phyloP scores from a whole-genome alignment of 768 basidiomycete species.

The Boletus rubropictus region DNA sequence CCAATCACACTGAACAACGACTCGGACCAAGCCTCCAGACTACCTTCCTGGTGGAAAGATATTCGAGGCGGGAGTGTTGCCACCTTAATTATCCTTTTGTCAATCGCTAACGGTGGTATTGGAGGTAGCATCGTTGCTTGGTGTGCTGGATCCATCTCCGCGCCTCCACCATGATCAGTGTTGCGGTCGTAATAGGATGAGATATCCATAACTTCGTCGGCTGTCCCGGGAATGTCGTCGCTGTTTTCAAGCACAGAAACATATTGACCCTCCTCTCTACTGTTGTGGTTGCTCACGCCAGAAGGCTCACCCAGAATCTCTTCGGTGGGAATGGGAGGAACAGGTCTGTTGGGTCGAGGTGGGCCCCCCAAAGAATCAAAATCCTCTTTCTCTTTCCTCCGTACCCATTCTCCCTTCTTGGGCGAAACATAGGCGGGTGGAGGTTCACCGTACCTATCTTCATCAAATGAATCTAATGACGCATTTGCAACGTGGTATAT shows the following conservation, averaged over 20 bases:
- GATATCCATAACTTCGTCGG: conserved; percentile 27
- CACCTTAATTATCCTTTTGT: conserved; percentile 18
- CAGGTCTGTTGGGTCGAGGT: conserved; percentile 14
- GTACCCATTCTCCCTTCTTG: conserved; percentile 1
- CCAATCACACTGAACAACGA: conserved; percentile 51
- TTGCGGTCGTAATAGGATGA: conserved; percentile 17
- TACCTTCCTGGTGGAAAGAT: conserved; percentile 46
- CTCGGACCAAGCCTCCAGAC: conserved; percentile 50
- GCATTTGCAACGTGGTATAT: conserved; percentile 41
- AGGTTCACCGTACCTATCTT: conserved; percentile 30
- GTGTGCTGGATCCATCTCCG: conserved; percentile 7
- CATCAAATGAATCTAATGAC: conserved; percentile 22
- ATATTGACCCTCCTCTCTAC: background rate
- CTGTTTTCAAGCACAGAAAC: background rate
- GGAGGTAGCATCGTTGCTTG: conserved; percentile 10
- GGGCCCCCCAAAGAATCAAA: background rate
- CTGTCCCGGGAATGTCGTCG: conserved; percentile 18
- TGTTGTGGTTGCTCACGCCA: background rate
- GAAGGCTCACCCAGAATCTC: conserved; percentile 7
- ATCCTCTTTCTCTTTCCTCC: conserved; percentile 19
- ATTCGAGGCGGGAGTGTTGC: conserved; percentile 43
- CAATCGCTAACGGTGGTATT: conserved; percentile 31
- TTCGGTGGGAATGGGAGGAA: conserved; percentile 14
- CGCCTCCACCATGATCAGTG: conserved; percentile 2
- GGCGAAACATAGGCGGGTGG: conserved; percentile 43